Percentiles rank a stretch among this genome's conserved stretches.
Conservation (phyloP, 83 land plant species). For the Thuja plicata region DNA sequence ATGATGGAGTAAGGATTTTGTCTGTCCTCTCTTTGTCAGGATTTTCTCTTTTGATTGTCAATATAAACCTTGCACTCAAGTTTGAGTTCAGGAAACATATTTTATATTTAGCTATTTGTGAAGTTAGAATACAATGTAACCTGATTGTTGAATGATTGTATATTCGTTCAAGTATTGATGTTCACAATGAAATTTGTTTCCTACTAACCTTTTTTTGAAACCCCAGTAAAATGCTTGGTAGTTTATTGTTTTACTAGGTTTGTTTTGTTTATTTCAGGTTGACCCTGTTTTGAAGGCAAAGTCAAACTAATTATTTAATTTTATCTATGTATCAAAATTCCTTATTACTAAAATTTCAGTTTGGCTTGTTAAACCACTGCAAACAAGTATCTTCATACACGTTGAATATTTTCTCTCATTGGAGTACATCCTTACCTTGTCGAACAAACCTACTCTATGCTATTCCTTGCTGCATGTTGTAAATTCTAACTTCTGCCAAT, state of each 20-base stretch:
- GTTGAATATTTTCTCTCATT: neutral
- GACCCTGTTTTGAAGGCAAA: neutral
- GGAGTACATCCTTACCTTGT: neutral
- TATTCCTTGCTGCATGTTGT: too few species aligned
- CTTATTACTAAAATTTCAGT: neutral
- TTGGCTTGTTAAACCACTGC: neutral
- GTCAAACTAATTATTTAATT: neutral
- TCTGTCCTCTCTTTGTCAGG: neutral
- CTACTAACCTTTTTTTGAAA: neutral
- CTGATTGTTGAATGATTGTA: neutral
- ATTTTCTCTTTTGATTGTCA: neutral
- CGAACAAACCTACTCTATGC: neutral
- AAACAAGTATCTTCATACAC: neutral
- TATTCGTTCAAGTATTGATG: neutral
- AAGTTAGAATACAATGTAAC: neutral
- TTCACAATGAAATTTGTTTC: neutral
- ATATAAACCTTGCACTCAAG: neutral
- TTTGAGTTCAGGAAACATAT: neutral
- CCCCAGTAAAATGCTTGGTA: neutral
- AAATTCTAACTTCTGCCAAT: too few species aligned
- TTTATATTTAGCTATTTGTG: neutral
- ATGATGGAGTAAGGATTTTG: constrained; percentile 63
- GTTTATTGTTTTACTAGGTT: neutral
- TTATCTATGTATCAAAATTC: neutral
- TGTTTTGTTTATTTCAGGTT: neutral